Evolutionary conservation across 106 monocot species (phyloP).

Genomic region (Dendrobium catenatum): DNA sequence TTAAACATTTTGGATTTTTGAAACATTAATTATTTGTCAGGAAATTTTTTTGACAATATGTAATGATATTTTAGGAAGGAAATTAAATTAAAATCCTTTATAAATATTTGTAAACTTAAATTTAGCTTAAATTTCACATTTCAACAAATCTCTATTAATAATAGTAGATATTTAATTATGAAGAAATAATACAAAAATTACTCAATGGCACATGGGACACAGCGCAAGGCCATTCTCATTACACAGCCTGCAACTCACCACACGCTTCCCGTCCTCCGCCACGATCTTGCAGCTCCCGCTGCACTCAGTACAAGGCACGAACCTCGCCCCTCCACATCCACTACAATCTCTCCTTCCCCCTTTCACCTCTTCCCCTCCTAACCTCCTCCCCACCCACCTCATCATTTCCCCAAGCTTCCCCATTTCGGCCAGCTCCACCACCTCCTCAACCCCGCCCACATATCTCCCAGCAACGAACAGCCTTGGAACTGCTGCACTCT

Average conservation of each 20-base stretch:
- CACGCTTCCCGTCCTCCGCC: slow-evolving; percentile 34
- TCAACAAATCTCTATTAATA: background rate
- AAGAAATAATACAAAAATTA: too few species aligned
- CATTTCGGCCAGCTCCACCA: slow-evolving; percentile 56
- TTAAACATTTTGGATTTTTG: too few species aligned
- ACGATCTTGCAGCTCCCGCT: slow-evolving; percentile 82
- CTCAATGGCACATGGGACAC: slow-evolving; percentile 67
- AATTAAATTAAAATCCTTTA: too few species aligned
- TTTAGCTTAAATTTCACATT: too few species aligned
- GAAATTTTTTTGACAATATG: too few species aligned
- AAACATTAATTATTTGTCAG: too few species aligned
- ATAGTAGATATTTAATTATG: too few species aligned
- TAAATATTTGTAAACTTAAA: too few species aligned
- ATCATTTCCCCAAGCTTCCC: slow-evolving; percentile 72
- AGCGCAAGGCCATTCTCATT: slow-evolving; percentile 83
- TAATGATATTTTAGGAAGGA: too few species aligned
- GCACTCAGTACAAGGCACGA: slow-evolving; percentile 78
- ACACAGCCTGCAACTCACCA: slow-evolving; percentile 58
- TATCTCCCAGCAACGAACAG: slow-evolving; percentile 76
- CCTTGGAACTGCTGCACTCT: slow-evolving; percentile 56
- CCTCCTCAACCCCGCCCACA: slow-evolving; percentile 69
- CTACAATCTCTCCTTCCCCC: slow-evolving; percentile 43
- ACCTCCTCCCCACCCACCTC: slow-evolving; percentile 30
- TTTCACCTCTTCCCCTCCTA: slow-evolving; percentile 6
- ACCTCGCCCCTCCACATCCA: slow-evolving; percentile 82